phyloP scores from a whole-genome alignment of 2,329 filamentous ascomycete species.

The Fusarium sacchari region DNA sequence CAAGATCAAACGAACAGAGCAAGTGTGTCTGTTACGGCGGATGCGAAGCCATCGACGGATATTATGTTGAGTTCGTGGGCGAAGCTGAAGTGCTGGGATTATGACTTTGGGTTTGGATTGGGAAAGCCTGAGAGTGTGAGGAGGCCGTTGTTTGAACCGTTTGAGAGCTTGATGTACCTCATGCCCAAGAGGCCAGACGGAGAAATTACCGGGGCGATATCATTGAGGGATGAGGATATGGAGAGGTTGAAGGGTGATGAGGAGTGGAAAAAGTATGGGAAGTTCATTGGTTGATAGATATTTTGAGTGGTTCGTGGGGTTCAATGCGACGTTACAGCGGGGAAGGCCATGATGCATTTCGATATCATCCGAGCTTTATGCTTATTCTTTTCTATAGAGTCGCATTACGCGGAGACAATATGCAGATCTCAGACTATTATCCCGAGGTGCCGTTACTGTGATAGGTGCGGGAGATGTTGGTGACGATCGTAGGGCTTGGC shows the following conservation, averaged over 20 bases:
- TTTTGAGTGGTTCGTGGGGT: neutral
- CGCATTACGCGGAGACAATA: neutral
- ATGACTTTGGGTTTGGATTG: slow-evolving; percentile 59
- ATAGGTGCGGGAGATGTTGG: slow-evolving; percentile 20
- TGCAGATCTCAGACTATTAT: slow-evolving; percentile 15
- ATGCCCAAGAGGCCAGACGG: slow-evolving; percentile 57
- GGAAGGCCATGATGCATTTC: neutral
- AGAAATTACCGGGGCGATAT: slow-evolving; percentile 56
- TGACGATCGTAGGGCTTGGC: slow-evolving; percentile 23
- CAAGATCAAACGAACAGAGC: slow-evolving; percentile 49
- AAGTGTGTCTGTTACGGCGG: slow-evolving; percentile 47
- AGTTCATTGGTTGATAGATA: slow-evolving; percentile 29
- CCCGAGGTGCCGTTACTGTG: neutral
- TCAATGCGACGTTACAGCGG: neutral
- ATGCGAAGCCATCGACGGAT: slow-evolving; percentile 52
- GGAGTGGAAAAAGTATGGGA: slow-evolving; percentile 47
- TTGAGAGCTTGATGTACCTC: slow-evolving; percentile 61
- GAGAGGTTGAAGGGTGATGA: slow-evolving; percentile 54
- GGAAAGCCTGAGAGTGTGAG: slow-evolving; percentile 59
- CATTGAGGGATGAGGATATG: slow-evolving; percentile 60
- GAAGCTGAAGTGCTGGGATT: slow-evolving; percentile 55
- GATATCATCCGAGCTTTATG: neutral
- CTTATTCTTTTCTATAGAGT: neutral
- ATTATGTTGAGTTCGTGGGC: slow-evolving; percentile 66
- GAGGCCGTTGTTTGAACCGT: slow-evolving; percentile 56